Evolutionary conservation across 23 red algal species (phyloP).

Genomic region (Gracilaria domingensis): DNA sequence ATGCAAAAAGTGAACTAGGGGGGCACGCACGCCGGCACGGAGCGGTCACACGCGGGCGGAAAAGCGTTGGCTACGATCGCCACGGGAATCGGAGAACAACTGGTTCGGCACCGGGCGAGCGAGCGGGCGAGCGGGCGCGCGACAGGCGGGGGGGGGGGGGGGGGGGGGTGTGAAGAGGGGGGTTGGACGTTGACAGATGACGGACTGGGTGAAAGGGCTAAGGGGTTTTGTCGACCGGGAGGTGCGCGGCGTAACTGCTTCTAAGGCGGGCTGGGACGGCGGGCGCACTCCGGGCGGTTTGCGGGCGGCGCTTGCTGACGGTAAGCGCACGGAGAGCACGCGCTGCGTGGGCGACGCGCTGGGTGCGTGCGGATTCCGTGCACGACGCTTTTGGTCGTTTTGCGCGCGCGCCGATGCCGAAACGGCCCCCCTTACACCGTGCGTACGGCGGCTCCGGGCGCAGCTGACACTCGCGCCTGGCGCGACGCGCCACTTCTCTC

Average conservation of each 20-base stretch:
- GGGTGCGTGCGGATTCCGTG: background rate
- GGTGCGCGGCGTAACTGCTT: constrained; percentile 7
- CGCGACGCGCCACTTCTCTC: too few relatives aligned
- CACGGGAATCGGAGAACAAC: background rate
- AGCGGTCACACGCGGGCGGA: background rate
- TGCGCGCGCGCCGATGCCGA: background rate
- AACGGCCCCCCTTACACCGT: background rate
- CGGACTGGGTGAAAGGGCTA: too few relatives aligned
- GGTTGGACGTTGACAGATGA: background rate
- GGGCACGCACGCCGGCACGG: background rate
- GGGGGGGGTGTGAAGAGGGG: background rate
- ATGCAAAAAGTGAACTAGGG: background rate
- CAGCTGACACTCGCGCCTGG: too few relatives aligned
- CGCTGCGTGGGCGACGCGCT: background rate
- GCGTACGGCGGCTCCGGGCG: background rate
- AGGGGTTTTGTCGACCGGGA: background rate
- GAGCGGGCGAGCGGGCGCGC: background rate
- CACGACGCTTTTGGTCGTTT: too few relatives aligned
- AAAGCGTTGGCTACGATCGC: background rate
- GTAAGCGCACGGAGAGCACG: constrained; percentile 23
- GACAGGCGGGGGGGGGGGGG: background rate
- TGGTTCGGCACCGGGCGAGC: background rate
- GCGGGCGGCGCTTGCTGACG: constrained; percentile 12
- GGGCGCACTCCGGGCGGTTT: background rate
- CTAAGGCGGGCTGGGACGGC: background rate